Evolutionary conservation across 1,139 yeast genomes (phyloP), one percentile per base, ranked within the genome.

Genomic region (Candida gigantensis): DNA sequence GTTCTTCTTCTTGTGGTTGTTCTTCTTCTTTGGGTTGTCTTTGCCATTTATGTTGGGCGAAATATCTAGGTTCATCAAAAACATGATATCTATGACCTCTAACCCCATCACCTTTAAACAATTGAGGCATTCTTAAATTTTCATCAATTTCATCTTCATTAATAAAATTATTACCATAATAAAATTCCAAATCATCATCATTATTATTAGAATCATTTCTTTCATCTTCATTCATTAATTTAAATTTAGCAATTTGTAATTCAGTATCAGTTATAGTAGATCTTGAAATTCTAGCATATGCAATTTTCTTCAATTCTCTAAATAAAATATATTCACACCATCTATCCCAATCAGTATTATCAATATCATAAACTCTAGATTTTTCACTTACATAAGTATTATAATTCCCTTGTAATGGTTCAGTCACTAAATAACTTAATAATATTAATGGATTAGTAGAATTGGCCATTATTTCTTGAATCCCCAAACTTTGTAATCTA

Each of bases 251-350:
- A 28, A 88, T 84, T 66, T 92, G 98, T 40, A 92, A 77, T 60
- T 92, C 98, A 1, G 98, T 92, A 56, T 92, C 98, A 1, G 98
- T 92, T 48, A 92, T 90, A 2, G 96, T 83, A 6, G 95, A 87
- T 55, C 98, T 77, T 32, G 95, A 83, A 28, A 92, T 84, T 59
- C 98, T 80, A 2, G 97, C 97, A 58, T 92, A 92, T 1, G 95
- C 97, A 2, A 86, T 80, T 60, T 96, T 84, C 59, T 80, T 84
- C 62, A 92, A 68, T 42, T 84, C 83, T 59, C 92, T 85, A 74
- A 84, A 92, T 48, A 92, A 67, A 45, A 92, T 89, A 63, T 92
- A 92, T 64, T 92, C 95, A 66, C 98, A 92, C 98, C 98, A 92
- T 65, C 98, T 79, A 57, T 92, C 98, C 84, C 94, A 87, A 58